Base-by-base conservation (phyloP, 306 rosid genomes). In the Potentilla sterilis region DNA sequence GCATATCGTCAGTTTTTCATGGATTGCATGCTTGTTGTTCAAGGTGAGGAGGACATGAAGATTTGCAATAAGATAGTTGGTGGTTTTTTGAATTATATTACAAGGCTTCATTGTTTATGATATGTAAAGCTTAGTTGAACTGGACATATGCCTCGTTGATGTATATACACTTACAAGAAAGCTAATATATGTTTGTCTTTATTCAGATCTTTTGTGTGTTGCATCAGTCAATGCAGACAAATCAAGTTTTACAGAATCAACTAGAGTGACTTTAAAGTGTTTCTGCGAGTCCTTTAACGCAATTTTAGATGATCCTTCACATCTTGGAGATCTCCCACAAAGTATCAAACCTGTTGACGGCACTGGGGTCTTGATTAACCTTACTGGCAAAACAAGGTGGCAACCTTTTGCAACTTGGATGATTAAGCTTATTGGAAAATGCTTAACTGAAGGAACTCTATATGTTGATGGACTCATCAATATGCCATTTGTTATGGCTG, bases 371-470 rank as follows among this genome's bases (percentile, higher is more conserved):
- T 77, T 90, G 75, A 79, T 95, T 77, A 84, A 92, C 74, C 79
- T 95, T 28, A 85, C 81, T 12, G 85, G 86, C n/a, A 83, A 59
- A 70, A 69, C 37, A 79, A 84, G 97, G 79, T 90, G 97, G 97
- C 93, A 78, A 66, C 91, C 93, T 67, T 90, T 92, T 76, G 96
- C 86, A 7, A 87, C 93, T 75, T 95, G 97, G 96, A 86, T 88
- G 83, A 83, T 95, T 76, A 95, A 77, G 87, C 93, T 92, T 81
- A 61, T 92, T 61, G 77, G 83, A 51, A 92, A 83, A 87, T 95
- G 87, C 80, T 77, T 95, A 32, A 91, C 93, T 3, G 97, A 92
- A 83, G 98, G 96, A 79, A 90, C 97, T 43, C 87, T 95, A 40
- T 86, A 84, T 80, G 97, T 95, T 62, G 96, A 87, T 82, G 98